These are phyloP conservation scores for Coemansia sp. DNA, from an alignment of 192 early-diverging fungal species.

Conservation along the genomic window DNA sequence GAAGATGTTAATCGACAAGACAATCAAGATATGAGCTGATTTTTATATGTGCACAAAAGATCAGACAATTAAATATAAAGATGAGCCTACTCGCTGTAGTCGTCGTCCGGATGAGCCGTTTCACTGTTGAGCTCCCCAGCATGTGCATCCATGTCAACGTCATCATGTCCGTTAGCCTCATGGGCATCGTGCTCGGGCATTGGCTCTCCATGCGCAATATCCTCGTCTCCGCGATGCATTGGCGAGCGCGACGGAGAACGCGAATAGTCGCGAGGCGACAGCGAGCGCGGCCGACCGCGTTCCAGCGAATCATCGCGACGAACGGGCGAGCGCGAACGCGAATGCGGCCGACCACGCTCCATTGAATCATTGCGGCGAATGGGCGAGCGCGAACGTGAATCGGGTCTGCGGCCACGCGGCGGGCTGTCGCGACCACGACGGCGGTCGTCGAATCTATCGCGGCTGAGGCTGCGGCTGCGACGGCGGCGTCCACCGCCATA, in stretches of 20 bases:
- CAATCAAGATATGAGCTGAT: neutral
- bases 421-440: conserved; percentile 8
- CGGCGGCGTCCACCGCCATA: conserved; percentile 14
- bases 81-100: conserved; percentile 4
- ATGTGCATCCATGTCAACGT: conserved; percentile 2
- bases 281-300: conserved; percentile 6
- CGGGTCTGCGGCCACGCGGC: conserved; percentile 15
- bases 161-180: conserved; percentile 11
- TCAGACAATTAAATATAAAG: neutral
- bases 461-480: conserved; percentile 13
- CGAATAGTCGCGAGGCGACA: conserved; percentile 9
- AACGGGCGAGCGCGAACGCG: conserved; percentile 23
- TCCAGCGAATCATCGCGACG: conserved; percentile 12
- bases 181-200: conserved; percentile 17
- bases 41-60: neutral
- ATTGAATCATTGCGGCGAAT: conserved; percentile 7
- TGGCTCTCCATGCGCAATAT: conserved; percentile 12
- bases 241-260: conserved; percentile 8
- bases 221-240: neutral
- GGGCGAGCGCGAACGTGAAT: conserved; percentile 34
- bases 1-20: neutral
- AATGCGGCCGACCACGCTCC: conserved; percentile 1
- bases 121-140: neutral
- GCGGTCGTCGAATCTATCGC: conserved; percentile 15
- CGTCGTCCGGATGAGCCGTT: conserved; percentile 11